Conservation (phyloP, 768 basidiomycete species). For the Hypholoma fasciculare region DNA sequence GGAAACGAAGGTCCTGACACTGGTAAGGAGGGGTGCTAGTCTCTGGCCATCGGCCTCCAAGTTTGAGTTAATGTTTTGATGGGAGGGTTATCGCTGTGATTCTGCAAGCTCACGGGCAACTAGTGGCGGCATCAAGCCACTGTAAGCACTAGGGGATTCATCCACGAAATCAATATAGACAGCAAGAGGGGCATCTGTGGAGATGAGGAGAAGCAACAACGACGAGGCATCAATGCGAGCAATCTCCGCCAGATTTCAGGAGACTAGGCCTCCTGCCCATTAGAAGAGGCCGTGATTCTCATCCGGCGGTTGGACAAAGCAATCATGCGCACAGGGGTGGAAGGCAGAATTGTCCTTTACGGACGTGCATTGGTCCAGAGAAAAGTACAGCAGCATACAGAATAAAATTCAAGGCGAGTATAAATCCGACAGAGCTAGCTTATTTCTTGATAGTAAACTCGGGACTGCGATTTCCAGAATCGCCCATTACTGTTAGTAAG, state of each 20-base stretch:
- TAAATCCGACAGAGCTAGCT: not conserved
- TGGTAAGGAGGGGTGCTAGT: too few species aligned
- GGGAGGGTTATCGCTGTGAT: too few species aligned
- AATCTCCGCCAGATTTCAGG: not conserved
- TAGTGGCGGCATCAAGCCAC: not conserved
- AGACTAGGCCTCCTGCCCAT: not conserved
- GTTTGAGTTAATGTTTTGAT: too few species aligned
- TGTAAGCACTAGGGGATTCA: not conserved
- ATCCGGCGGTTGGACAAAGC: constrained; percentile 2
- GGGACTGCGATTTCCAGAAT: constrained; percentile 56
- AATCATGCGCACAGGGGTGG: not conserved
- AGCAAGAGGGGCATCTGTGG: not conserved
- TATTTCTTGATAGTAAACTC: constrained; percentile 43
- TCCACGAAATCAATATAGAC: not conserved
- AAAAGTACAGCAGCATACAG: not conserved
- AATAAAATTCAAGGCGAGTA: not conserved
- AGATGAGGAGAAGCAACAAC: not conserved
- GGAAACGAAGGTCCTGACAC: too few species aligned
- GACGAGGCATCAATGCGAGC: not conserved
- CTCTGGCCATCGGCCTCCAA: too few species aligned
- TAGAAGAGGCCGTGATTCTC: not conserved
- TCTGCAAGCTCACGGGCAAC: too few species aligned
- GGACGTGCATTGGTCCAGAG: not conserved
- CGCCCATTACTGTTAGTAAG: constrained; percentile 44
- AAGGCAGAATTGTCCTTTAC: not conserved